These are phyloP conservation scores for Tilletiaria anomala DNA, from an alignment of 1,284 basidiomycete genomes.

Conservation along the genomic window DNA sequence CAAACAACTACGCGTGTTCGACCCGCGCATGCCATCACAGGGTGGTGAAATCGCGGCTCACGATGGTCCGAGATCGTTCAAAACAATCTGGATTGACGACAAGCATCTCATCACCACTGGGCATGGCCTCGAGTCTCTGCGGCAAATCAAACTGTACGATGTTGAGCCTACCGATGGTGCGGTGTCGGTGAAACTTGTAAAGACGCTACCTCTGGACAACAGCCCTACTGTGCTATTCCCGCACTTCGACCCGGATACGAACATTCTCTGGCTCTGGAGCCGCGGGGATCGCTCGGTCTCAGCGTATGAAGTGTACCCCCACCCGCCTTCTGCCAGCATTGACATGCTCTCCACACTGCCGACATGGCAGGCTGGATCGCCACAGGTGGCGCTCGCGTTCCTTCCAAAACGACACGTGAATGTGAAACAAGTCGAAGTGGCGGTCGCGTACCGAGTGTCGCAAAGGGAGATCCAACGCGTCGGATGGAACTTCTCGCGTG, in stretches of 20 bases:
- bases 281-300: constrained; percentile 43
- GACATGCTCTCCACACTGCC: no score
- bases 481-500: constrained; percentile 42
- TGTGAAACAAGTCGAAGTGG: constrained; percentile 54
- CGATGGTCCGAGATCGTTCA: constrained; percentile 37
- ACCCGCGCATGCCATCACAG: constrained; percentile 33
- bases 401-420: constrained; percentile 41
- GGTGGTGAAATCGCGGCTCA: constrained; percentile 22
- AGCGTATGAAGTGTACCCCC: constrained; percentile 41
- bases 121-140: constrained; percentile 41
- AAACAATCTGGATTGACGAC: constrained; percentile 41
- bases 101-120: constrained; percentile 41
- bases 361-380: constrained; percentile 38
- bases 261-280: constrained; percentile 42
- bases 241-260: constrained; percentile 42
- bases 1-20: constrained; percentile 39
- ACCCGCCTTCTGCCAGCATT: no score
- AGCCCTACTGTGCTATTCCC: constrained; percentile 44
- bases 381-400: constrained; percentile 42
- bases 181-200: constrained; percentile 14
- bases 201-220: constrained; percentile 40
- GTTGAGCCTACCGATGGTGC: constrained; percentile 5
- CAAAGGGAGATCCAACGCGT: constrained; percentile 61
- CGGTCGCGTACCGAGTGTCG: constrained; percentile 53
- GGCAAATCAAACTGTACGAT: constrained; percentile 42